Percentiles rank a stretch among this genome's conserved stretches.
These are phyloP conservation scores for Berkeleyomyces basicola DNA, from an alignment of 2,329 filamentous ascomycete species.

Conservation along the genomic window DNA sequence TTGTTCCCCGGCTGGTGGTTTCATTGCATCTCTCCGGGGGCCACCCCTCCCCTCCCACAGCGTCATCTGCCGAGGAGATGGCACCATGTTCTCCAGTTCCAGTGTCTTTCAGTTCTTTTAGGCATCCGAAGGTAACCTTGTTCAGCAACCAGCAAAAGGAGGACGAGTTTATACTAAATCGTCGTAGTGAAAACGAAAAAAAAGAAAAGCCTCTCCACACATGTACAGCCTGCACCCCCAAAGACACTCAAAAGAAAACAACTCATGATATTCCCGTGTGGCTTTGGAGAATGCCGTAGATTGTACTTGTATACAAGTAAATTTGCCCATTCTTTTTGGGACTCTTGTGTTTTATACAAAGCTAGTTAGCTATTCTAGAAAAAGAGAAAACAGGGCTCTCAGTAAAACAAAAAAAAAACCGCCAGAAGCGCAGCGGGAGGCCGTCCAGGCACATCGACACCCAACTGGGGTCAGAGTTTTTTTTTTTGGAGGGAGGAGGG, in stretches of 20 bases:
- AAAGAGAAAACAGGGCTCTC: neutral
- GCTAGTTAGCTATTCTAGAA: neutral
- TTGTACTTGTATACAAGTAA: neutral
- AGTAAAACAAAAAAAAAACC: neutral
- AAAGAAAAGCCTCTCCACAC: neutral
- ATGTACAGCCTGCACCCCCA: neutral
- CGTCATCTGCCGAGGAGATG: neutral
- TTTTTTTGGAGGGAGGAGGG: neutral
- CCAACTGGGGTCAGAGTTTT: neutral
- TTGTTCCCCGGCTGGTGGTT: neutral
- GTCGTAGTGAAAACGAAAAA: neutral
- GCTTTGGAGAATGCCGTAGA: neutral
- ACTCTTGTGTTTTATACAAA: neutral
- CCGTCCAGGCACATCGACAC: neutral
- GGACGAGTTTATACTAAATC: no score
- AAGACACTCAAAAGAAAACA: no score
- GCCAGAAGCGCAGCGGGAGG: neutral
- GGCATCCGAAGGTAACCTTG: neutral
- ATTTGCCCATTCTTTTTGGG: neutral
- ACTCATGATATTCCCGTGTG: no score
- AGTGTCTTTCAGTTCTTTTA: neutral
- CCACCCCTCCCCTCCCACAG: neutral
- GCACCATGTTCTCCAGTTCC: neutral
- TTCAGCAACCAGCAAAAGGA: neutral
- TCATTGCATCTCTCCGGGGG: neutral